Evolutionary conservation across 2,329 filamentous ascomycete genomes (phyloP), one percentile per base, ranked within the genome.

Genomic region (Aspergillus pseudoterreus): DNA sequence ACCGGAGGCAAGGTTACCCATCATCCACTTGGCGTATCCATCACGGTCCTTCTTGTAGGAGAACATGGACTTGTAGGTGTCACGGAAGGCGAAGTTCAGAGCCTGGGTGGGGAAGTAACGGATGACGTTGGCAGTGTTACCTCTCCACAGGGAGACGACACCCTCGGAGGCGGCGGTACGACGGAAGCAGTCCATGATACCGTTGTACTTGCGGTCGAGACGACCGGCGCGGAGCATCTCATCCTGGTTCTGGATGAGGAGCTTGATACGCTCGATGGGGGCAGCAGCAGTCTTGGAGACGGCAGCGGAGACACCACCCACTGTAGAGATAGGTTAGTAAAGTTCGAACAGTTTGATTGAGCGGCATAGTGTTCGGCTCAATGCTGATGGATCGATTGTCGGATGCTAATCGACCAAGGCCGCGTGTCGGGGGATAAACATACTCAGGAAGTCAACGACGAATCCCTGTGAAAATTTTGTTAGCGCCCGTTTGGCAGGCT

Each of bases 11-110:
- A 99, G 83, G 90, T 99, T 99, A 85, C 94, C 94, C 67, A 83
- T 84, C 94, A 99, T 97, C 94, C 94, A 99, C 88, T 92, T 91
- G 76, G 80, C 83, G 80, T 99, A 99, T 73, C 94, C 94, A 78
- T 99, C 94, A 81, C 87, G 87, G 62, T 99, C 94, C 89, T 97
- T 97, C 91, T 97, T 99, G 91, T 90, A 99, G 76, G 90, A 89
- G 87, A 99, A 99, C 92, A 99, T 95, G 75, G 88, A 84, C 91
- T 99, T 99, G 91, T 96, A 99, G 87, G 95, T 96, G 81, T 99
- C 94, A 80, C 94, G 94, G 94, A 99, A 99, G 77, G 94, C 94
- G 76, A 99, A 99, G 92, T 99, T 99, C 78, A 99, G 84, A 72
- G 94, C 94, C 86, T 99, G 94, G 78, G 94, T 99, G 69, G 94